Evolutionary conservation across 179 eudicot species (phyloP).

Genomic region (Pouteria campechiana): DNA sequence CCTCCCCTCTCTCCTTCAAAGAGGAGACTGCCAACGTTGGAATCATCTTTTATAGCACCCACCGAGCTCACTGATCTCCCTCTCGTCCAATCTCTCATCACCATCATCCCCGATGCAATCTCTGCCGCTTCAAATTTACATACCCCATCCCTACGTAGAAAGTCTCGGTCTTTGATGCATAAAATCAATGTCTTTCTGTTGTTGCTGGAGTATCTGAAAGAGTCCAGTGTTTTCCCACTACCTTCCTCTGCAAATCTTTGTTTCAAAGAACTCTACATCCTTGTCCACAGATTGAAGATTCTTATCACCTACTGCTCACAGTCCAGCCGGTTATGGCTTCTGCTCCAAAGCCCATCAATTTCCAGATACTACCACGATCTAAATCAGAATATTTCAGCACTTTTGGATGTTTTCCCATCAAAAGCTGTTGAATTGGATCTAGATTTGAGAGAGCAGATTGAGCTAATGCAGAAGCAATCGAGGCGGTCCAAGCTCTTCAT

Average conservation of each 20-base stretch:
- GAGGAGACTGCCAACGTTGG: slow-evolving; percentile 60
- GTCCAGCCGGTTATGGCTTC: slow-evolving; percentile 67
- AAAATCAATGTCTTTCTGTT: slow-evolving; percentile 43
- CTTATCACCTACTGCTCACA: slow-evolving; percentile 51
- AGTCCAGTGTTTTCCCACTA: slow-evolving; percentile 7
- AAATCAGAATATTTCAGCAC: slow-evolving; percentile 56
- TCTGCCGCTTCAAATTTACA: slow-evolving; percentile 25
- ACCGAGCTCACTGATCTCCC: slow-evolving; percentile 46
- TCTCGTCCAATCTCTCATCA: slow-evolving; percentile 32
- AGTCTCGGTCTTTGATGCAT: slow-evolving; percentile 35
- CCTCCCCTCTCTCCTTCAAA: too few species aligned
- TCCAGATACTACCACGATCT: slow-evolving; percentile 81
- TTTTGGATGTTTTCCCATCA: slow-evolving; percentile 71
- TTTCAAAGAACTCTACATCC: slow-evolving; percentile 63
- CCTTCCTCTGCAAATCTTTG: slow-evolving; percentile 49
- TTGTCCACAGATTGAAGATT: slow-evolving; percentile 62
- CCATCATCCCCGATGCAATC: slow-evolving; percentile 29
- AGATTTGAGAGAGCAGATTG: slow-evolving; percentile 62
- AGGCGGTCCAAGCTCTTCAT: slow-evolving; percentile 33
- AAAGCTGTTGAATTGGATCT: slow-evolving; percentile 29
- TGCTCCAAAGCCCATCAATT: slow-evolving; percentile 60
- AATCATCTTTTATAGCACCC: slow-evolving; percentile 79
- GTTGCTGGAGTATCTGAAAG: slow-evolving; percentile 34
- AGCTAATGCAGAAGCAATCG: slow-evolving; percentile 52
- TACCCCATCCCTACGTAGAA: slow-evolving; percentile 38